Base-by-base conservation (phyloP, 495 filamentous ascomycete genomes). In the Penicillium bialowiezense region DNA sequence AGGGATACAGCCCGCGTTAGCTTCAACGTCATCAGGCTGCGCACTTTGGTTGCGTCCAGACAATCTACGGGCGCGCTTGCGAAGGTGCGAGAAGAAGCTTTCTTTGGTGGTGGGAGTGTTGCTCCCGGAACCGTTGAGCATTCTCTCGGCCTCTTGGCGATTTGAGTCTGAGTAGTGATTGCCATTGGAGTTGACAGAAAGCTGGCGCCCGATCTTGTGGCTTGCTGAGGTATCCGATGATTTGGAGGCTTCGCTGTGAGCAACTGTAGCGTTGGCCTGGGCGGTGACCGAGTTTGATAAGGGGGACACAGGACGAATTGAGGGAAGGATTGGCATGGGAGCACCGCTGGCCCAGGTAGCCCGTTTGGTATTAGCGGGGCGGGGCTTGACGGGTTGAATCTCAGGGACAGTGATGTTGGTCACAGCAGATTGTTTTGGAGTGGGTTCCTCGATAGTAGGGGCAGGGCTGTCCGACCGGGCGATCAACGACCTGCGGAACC, bases 311-410 rank as follows among this genome's bases (percentile, higher is more conserved):
- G 95, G 95, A 38, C 88, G 84, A 42, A 99, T 97, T 6, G 95
- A 96, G 15, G 95, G 95, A 32, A 99, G 75, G 51, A 99, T 99
- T 15, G 90, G 93, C 85, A 99, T 99, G 5, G 95, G 95, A 33
- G 93, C 92, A 24, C 85, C 88, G 62, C 88, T 95, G 5, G 86
- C 82, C 91, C 91, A 96, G 13, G 91, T 96, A 10, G 87, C 82
- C 60, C 91, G 82, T 69, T 97, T 97, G 51, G 64, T 73, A 10
- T 79, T 73, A 33, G 75, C 68, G 1, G 85, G 81, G 39, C 82
- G 81, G 12, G 74, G 56, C 65, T 90, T 93, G 10, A 66, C 56
- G 3, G 60, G 37, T 39, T 70, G 64, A 13, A 70, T 53, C 17
- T 87, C 83, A 28, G 71, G 58, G 0, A 62, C 62, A 2, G 80